Evolutionary conservation across 2,329 filamentous ascomycete species (phyloP), one percentile per base, ranked within the genome.

Genomic region (Ophiostoma novo-ulmi): DNA sequence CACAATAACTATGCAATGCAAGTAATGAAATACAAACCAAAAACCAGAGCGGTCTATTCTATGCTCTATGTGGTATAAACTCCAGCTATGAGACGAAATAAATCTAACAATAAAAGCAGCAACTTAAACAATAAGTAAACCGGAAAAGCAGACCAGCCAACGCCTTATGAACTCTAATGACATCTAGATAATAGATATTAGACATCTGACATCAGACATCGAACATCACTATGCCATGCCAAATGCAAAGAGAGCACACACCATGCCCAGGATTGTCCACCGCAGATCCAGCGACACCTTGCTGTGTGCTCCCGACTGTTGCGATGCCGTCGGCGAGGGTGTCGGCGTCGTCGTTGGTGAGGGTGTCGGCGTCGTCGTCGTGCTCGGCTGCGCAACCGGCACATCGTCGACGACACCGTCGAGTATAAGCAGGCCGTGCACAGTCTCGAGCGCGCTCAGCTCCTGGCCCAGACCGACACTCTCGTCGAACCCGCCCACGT

Each of bases 381-480:
- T 14, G 11, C 58, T 63, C 6, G 58, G 39, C 26, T 26, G 8
- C 3, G 58, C 1, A 5, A 3, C 22, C 8, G 58, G 39, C 70
- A 69, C 35, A 41, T 11, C 26, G 70, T 69, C 31, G 71, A 70
- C 20, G 68, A 67, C 31, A 70, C 61, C 8, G 71, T 71, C 80
- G 67, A 73, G 70, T 55, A 35, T 10, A 20, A 91, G 78, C 3
- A 89, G 79, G 3, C 87, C 87, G 76, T 90, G 88, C 20, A 90
- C 81, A 0, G 83, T 82, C 79, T 90, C 88, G 68, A 90, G 82
- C 1, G 87, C 88, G 70, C 83, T 85, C 86, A 90, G 87, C 76
- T 89, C 84, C 78, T 89, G 85, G 5, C 88, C 88, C 6, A 89
- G 80, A 2, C 87, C 87, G 0, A 80, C 77, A 35, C 78, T 80